These are phyloP conservation scores for Silene noctiflora DNA, from an alignment of 179 eudicot genomes.

Conservation along the genomic window DNA sequence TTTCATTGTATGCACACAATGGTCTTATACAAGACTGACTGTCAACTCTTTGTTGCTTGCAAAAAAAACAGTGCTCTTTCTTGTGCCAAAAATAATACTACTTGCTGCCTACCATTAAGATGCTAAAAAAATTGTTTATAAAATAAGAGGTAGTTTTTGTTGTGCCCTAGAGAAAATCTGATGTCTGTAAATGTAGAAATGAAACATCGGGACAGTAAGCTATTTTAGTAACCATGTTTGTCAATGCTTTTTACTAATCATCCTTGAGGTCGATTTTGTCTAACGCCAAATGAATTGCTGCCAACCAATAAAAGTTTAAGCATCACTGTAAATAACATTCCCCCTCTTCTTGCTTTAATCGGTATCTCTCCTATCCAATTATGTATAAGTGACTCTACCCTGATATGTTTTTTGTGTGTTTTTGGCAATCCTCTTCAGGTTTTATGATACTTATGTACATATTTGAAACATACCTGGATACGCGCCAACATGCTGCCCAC, in stretches of 20 bases:
- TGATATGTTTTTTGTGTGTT: conserved; percentile 1
- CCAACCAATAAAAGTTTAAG: too few relatives aligned
- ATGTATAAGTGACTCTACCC: too few relatives aligned
- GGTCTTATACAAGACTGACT: neutral
- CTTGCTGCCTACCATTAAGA: neutral
- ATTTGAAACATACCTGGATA: conserved; percentile 82
- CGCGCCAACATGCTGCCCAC: conserved; percentile 79
- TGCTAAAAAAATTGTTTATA: neutral
- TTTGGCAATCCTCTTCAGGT: conserved; percentile 39
- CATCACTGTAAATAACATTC: too few relatives aligned
- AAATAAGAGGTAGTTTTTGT: neutral
- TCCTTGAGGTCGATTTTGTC: too few relatives aligned
- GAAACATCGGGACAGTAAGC: neutral
- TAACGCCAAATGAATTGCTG: too few relatives aligned
- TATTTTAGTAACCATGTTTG: too few relatives aligned
- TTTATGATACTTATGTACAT: conserved; percentile 86
- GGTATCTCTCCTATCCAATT: too few relatives aligned
- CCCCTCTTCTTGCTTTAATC: too few relatives aligned
- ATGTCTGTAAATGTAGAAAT: neutral
- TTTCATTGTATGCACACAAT: neutral
- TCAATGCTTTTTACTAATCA: too few relatives aligned
- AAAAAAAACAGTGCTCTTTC: neutral
- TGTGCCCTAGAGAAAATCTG: neutral
- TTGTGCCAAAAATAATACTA: neutral
- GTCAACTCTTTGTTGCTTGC: neutral